Percentiles rank a stretch among this genome's conserved stretches.
These are phyloP conservation scores for Bonnemaisonia californica DNA, from an alignment of 31 red algal genomes.

Conservation along the genomic window DNA sequence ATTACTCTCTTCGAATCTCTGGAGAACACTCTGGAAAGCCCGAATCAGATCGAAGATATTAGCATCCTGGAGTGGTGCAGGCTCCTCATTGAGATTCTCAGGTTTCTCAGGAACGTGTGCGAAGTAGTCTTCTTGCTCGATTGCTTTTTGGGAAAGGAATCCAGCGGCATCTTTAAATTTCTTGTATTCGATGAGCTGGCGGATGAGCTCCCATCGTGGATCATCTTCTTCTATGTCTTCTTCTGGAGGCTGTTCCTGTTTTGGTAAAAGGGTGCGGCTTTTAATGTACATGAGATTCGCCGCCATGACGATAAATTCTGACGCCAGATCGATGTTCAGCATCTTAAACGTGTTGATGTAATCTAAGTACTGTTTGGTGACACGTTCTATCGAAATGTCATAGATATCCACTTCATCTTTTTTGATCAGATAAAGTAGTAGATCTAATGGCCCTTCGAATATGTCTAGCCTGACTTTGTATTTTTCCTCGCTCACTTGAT, in stretches of 20 bases:
- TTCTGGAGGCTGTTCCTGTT: constrained; percentile 5
- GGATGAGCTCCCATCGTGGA: constrained; percentile 23
- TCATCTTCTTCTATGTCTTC: constrained; percentile 19
- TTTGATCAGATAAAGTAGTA: constrained; percentile 37
- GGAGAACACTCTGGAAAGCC: neutral
- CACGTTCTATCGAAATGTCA: constrained; percentile 21
- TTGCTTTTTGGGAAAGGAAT: neutral
- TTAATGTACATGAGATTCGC: constrained; percentile 19
- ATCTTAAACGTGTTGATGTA: constrained; percentile 35
- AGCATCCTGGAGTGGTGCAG: neutral
- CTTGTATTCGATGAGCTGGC: constrained; percentile 30
- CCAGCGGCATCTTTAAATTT: constrained; percentile 19
- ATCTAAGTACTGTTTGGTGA: constrained; percentile 28
- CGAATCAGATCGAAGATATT: constrained; percentile 5
- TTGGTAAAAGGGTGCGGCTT: constrained; percentile 8
- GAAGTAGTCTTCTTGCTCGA: constrained; percentile 31
- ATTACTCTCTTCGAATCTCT: constrained; percentile 7
- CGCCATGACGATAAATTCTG: constrained; percentile 31
- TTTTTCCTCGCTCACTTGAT: constrained; percentile 10
- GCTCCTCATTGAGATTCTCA: neutral
- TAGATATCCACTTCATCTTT: constrained; percentile 34
- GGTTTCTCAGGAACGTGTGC: neutral
- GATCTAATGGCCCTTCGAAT: constrained; percentile 27
- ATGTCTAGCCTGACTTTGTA: constrained; percentile 32
- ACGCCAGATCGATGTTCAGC: constrained; percentile 30